A percentile compares a stretch with the other conserved stretches of the same genome.
These are phyloP conservation scores for Hirsutella minnesotensis DNA, from an alignment of 2,329 filamentous ascomycete species.

Conservation along the genomic window DNA sequence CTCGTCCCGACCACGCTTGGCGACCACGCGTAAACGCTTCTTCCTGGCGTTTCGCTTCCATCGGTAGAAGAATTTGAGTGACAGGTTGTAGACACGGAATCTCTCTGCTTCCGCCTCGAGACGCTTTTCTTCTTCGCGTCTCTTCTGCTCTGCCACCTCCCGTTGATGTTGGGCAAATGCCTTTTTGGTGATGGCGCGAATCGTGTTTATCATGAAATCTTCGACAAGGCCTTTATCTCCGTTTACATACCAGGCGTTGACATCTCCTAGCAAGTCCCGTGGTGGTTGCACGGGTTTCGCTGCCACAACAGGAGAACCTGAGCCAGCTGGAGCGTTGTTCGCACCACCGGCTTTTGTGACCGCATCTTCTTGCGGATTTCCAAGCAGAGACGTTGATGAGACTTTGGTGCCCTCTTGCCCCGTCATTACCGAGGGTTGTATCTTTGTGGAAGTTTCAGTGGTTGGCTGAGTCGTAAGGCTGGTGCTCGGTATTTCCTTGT, in stretches of 20 bases:
- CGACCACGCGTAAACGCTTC: conserved; percentile 35
- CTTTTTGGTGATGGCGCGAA: conserved; percentile 31
- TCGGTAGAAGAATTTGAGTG: conserved; percentile 43
- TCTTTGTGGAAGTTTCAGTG: no score
- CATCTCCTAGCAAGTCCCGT: conserved; percentile 33
- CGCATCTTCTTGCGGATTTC: no score
- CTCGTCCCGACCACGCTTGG: conserved; percentile 38
- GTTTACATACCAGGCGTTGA: conserved; percentile 41
- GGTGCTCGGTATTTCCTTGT: no score
- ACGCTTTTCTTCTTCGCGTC: conserved; percentile 35
- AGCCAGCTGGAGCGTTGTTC: background rate
- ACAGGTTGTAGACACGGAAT: conserved; percentile 37
- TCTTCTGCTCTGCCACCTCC: conserved; percentile 28
- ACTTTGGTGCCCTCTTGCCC: no score
- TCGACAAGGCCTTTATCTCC: conserved; percentile 42
- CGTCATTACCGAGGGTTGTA: no score
- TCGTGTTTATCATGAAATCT: conserved; percentile 32
- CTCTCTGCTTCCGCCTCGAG: conserved; percentile 32
- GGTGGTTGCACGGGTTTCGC: conserved; percentile 8
- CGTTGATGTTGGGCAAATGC: conserved; percentile 27
- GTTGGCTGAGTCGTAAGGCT: no score
- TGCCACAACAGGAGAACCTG: conserved; percentile 5
- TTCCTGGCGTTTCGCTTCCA: conserved; percentile 40
- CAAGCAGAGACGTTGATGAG: no score
- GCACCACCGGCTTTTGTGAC: background rate